A percentile compares a stretch with the other conserved stretches of the same genome.
phyloP scores from a whole-genome alignment of 768 basidiomycete species.

The Lentinula boryana region DNA sequence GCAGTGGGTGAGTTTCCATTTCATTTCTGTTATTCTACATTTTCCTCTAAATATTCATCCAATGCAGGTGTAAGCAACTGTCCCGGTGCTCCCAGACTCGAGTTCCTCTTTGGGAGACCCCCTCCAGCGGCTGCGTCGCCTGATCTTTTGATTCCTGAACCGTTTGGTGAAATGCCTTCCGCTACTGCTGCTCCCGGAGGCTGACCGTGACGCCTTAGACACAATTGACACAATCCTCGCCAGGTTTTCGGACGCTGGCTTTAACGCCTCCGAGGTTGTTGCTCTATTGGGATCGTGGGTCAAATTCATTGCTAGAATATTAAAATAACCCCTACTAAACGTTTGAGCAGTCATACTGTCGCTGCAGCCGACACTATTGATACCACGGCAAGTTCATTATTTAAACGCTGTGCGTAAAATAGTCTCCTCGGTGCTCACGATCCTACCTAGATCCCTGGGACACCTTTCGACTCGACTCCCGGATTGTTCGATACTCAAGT shows the following conservation, averaged over 20 bases:
- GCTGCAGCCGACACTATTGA: conserved; percentile 11
- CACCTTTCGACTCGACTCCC: conserved; percentile 40
- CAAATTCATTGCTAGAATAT: neutral
- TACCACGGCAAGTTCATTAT: neutral
- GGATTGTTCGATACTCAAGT: conserved; percentile 37
- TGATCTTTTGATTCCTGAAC: conserved; percentile 21
- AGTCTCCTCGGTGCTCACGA: neutral
- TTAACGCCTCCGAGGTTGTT: conserved; percentile 8
- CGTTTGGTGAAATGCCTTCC: conserved; percentile 13
- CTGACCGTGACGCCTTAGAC: neutral
- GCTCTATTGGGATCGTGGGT: conserved; percentile 10
- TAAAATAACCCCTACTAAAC: neutral
- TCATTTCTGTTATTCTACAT: too few relatives aligned
- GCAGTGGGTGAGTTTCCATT: conserved; percentile 18
- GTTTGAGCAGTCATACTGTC: conserved; percentile 8
- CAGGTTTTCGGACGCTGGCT: conserved; percentile 8
- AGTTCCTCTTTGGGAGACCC: conserved; percentile 32
- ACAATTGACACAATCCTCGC: conserved; percentile 8
- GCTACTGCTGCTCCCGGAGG: neutral
- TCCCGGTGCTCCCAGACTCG: conserved; percentile 26
- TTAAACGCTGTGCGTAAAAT: neutral
- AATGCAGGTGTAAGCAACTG: conserved; percentile 20
- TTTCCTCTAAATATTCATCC: neutral
- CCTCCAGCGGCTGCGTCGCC: conserved; percentile 23
- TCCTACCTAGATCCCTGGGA: conserved; percentile 1